A percentile compares a stretch with the other conserved stretches of the same genome.
Evolutionary conservation across 2,329 filamentous ascomycete genomes (phyloP).

Genomic region (Beauveria scarabaeidicola): DNA sequence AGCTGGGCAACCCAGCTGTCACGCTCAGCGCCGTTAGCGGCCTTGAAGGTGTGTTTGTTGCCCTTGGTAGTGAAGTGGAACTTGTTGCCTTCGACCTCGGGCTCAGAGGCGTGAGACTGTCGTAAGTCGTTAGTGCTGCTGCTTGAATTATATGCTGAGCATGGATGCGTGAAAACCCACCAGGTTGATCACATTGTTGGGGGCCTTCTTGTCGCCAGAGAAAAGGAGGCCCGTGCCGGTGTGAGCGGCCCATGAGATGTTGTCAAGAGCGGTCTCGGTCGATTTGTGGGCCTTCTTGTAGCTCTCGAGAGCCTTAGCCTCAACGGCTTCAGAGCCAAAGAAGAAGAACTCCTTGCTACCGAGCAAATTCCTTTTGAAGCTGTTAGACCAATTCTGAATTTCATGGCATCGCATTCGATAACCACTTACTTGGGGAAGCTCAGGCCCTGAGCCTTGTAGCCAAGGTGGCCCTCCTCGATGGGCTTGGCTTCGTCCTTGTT

Average conservation of each 20-base stretch:
- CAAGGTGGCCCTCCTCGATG: slow-evolving; percentile 73
- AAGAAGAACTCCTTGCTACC: slow-evolving; percentile 93
- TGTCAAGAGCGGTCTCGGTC: slow-evolving; percentile 62
- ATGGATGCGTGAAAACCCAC: slow-evolving; percentile 42
- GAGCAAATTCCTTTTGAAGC: slow-evolving; percentile 61
- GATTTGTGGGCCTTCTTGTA: slow-evolving; percentile 89
- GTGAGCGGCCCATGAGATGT: slow-evolving; percentile 81
- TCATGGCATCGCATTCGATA: not conserved
- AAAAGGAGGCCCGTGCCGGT: slow-evolving; percentile 94
- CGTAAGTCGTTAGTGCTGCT: slow-evolving; percentile 20
- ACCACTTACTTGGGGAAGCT: slow-evolving; percentile 72
- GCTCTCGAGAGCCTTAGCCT: slow-evolving; percentile 61
- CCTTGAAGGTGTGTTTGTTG: slow-evolving; percentile 94
- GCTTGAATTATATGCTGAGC: not conserved
- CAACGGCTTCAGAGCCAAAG: slow-evolving; percentile 66
- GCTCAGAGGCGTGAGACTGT: slow-evolving; percentile 56
- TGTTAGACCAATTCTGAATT: not conserved
- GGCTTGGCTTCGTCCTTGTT: slow-evolving; percentile 52
- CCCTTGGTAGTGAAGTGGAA: slow-evolving; percentile 80
- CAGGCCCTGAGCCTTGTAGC: slow-evolving; percentile 82
- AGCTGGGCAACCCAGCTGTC: slow-evolving; percentile 86
- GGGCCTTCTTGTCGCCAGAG: slow-evolving; percentile 76
- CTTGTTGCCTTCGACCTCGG: slow-evolving; percentile 71
- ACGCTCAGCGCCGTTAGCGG: slow-evolving; percentile 62
- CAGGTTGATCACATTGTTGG: slow-evolving; percentile 75